Base-by-base conservation (phyloP, 2,329 filamentous ascomycete genomes). In the Zalaria obscura region DNA sequence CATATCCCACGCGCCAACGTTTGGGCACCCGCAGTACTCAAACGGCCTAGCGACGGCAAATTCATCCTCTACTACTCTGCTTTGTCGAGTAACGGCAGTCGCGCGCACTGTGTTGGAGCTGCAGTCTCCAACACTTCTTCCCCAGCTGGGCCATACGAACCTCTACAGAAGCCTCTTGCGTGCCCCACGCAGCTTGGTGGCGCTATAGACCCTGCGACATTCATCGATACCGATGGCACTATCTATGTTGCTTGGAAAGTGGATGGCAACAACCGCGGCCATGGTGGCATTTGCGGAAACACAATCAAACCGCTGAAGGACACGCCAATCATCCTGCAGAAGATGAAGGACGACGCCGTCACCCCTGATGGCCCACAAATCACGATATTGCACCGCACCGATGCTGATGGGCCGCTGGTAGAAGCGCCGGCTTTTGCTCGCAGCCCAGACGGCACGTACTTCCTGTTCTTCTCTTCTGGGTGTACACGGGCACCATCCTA, bases 381-480 rank as follows among this genome's bases (percentile, higher is more conserved):
- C 25, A 42, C 48, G 33, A 52, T 60, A 38, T 48, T 60, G 3
- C 46, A 55, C 44, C 54, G 53, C 40, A 50, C 27, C 29, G 36
- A 47, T n/a, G 11, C 26, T 8, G 57, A 60, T 35, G 58, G 58
- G 0, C 58, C 58, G 2, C 49, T 61, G 3, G 51, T 61, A 36
- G 58, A 61, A 48, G 58, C 57, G 3, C 58, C 58, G 2, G 47
- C 45, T 9, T 47, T 61, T 25, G 40, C 54, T 5, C 47, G 50
- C 35, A 52, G 51, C 2, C 27, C 39, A 10, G 51, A 53, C 4
- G 55, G 54, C 10, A 43, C 48, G 25, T 61, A 59, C 48, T 58
- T 61, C 45, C 50, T 61, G 18, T 61, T 61, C 52, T 61, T 54
- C 51, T 54, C 50, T 5, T 55, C 53, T 8, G 57, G 56, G 1